A percentile compares a stretch with the other conserved stretches of the same genome.
Conservation (phyloP, 768 basidiomycete species). For the Naematelia encephala region DNA sequence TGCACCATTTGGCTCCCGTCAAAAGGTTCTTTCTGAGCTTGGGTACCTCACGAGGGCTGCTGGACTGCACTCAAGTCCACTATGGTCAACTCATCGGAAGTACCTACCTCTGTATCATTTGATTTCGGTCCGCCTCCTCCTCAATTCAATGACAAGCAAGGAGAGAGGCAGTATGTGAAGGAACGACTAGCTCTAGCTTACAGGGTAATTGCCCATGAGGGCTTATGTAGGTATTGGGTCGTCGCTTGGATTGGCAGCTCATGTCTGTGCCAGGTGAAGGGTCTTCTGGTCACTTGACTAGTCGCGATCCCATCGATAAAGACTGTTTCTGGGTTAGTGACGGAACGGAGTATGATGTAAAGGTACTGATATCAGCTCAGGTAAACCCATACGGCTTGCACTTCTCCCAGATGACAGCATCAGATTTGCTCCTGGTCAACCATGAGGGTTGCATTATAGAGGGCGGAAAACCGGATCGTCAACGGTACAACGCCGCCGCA, state of each 20-base stretch:
- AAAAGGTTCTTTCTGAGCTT: no score
- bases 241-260: not conserved
- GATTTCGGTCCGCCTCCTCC: conserved; percentile 2
- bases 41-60: no score
- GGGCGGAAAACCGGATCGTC: conserved; percentile 48
- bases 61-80: no score
- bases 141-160: not conserved
- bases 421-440: conserved; percentile 56
- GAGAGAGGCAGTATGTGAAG: conserved; percentile 3
- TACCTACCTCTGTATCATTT: no score
- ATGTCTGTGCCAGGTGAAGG: conserved; percentile 24
- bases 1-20: no score
- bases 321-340: conserved; percentile 34
- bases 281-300: conserved; percentile 29
- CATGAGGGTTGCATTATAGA: conserved; percentile 50
- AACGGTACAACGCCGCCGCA: conserved; percentile 52
- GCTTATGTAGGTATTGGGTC: no score
- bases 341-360: no score
- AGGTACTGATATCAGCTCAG: no score
- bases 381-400: conserved; percentile 52
- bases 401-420: conserved; percentile 55
- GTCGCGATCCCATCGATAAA: conserved; percentile 26
- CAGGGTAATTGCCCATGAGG: not conserved
- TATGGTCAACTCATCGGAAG: no score
- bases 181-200: conserved; percentile 2